Base-by-base conservation (phyloP, 2,329 filamentous ascomycete genomes). In the Arthrobotrys iridis region DNA sequence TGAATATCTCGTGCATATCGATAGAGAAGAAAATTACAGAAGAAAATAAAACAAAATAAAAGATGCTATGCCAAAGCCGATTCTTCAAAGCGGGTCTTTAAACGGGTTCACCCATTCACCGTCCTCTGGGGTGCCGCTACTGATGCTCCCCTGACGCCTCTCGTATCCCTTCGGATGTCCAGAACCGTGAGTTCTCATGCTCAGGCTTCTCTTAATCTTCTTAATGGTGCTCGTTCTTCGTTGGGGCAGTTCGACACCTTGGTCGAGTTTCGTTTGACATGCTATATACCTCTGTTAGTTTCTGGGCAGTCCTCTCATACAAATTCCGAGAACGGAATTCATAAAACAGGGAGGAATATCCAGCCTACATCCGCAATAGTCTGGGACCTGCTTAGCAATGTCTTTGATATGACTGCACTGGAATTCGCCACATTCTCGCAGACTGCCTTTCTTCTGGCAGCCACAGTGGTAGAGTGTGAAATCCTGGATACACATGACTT, bases 401-500 rank as follows among this genome's bases (percentile, higher is more conserved):
- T 74, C 70, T 43, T 63, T 67, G 20, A 57, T 74, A 48, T 67
- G 28, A 15, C 57, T 63, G 22, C 70, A 74, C 24, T 67, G 57
- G 20, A 46, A 57, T 18, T 74, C 70, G 45, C 70, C 70, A 41
- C 70, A 74, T 18, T 18, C 70, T 45, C 70, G 62, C 15, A 74
- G 60, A 26, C 62, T 55, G 55, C 62, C 70, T 46, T 74, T 74
- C 30, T 26, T 67, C 30, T 67, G 35, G 18, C 70, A 74, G 7
- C 70, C 70, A 50, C 70, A 74, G 13, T 74, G 70, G 30, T 67
- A 66, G 3, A 52, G 40, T 13, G 70, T 74, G 45, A 62, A 74
- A 50, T 74, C 70, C 20, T 74, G 70, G 45, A 62, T 74, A 28
- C 70, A 74, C 70, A 74, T 74, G 59, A 37, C 7, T 48, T 65